Percentiles rank a stretch among this genome's conserved stretches.
phyloP scores from a whole-genome alignment of 352 stramenopile species.

The Phytophthora syringae region DNA sequence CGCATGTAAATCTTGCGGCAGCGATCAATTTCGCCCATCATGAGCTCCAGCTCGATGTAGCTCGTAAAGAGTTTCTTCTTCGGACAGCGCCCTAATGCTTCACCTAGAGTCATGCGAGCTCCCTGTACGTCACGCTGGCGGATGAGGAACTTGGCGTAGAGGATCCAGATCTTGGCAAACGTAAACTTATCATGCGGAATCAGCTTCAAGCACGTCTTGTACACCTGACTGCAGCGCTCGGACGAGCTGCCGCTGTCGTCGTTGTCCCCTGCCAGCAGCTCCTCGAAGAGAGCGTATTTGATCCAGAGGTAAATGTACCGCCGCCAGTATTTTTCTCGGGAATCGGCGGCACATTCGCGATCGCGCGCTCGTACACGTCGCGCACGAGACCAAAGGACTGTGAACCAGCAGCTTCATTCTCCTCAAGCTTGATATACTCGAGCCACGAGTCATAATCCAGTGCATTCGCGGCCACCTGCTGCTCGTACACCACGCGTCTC shows the following conservation, averaged over 20 bases:
- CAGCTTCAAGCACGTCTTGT: slow-evolving; percentile 93
- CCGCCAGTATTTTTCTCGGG: slow-evolving; percentile 98
- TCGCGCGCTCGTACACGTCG: slow-evolving; percentile 96
- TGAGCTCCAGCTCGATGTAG: slow-evolving; percentile 97
- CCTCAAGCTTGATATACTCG: slow-evolving; percentile 98
- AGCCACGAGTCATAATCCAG: slow-evolving; percentile 99
- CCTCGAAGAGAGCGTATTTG: slow-evolving; percentile 98
- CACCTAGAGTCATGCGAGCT: slow-evolving; percentile 93
- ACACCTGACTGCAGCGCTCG: slow-evolving; percentile 92
- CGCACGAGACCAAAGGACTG: slow-evolving; percentile 79
- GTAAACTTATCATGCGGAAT: slow-evolving; percentile 97
- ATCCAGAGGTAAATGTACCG: slow-evolving; percentile 99
- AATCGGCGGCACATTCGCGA: slow-evolving; percentile 94
- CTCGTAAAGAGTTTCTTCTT: slow-evolving; percentile 93
- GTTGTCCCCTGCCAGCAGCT: slow-evolving; percentile 89
- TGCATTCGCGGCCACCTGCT: slow-evolving; percentile 89
- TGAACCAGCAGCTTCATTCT: slow-evolving; percentile 78
- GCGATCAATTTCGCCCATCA: slow-evolving; percentile 98
- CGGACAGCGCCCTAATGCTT: slow-evolving; percentile 94
- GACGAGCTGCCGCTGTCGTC: slow-evolving; percentile 44
- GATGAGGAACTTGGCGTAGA: slow-evolving; percentile 97
- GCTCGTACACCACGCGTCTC: slow-evolving; percentile 95
- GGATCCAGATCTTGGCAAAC: slow-evolving; percentile 99
- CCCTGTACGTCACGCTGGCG: slow-evolving; percentile 92
- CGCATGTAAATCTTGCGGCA: slow-evolving; percentile 92